Evolutionary conservation across 352 stramenopile genomes (phyloP).

Genomic region (Phytophthora hibernalis): DNA sequence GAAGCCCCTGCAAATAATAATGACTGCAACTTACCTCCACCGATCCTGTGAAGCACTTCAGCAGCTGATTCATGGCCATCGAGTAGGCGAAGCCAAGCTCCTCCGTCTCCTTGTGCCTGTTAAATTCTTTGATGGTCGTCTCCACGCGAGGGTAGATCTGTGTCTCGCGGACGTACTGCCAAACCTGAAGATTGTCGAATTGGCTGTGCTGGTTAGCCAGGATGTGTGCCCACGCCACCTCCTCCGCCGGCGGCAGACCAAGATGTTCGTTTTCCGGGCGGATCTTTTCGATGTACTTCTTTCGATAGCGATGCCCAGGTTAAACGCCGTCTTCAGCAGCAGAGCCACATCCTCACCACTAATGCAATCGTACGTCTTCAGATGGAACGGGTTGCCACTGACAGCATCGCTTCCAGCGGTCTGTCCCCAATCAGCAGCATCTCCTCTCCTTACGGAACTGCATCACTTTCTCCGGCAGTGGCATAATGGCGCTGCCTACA

Average conservation of each 20-base stretch:
- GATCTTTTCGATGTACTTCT: slow-evolving; percentile 81
- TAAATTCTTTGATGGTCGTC: slow-evolving; percentile 60
- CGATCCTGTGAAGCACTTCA: slow-evolving; percentile 84
- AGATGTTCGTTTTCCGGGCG: slow-evolving; percentile 48
- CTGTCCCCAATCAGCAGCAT: slow-evolving; percentile 74
- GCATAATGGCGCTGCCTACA: slow-evolving; percentile 43
- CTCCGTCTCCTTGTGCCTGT: slow-evolving; percentile 67
- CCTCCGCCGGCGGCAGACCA: slow-evolving; percentile 52
- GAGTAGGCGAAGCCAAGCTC: slow-evolving; percentile 85
- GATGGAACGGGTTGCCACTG: slow-evolving; percentile 68
- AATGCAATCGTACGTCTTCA: slow-evolving; percentile 52
- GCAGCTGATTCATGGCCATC: slow-evolving; percentile 75
- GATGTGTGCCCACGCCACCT: slow-evolving; percentile 85
- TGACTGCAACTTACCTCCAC: slow-evolving; percentile 60
- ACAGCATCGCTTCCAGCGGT: slow-evolving; percentile 66
- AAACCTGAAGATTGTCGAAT: slow-evolving; percentile 89
- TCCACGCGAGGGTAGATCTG: slow-evolving; percentile 82
- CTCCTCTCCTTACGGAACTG: slow-evolving; percentile 54
- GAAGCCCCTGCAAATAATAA: background rate
- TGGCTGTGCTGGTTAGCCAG: slow-evolving; percentile 81
- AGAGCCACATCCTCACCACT: slow-evolving; percentile 72
- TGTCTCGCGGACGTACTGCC: slow-evolving; percentile 82
- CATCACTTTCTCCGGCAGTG: slow-evolving; percentile 40
- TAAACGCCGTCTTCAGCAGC: slow-evolving; percentile 84
- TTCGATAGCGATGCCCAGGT: slow-evolving; percentile 83